A percentile compares a stretch with the other conserved stretches of the same genome.
Conservation (phyloP, 768 basidiomycete species). For the Sistotremastrum suecicum region DNA sequence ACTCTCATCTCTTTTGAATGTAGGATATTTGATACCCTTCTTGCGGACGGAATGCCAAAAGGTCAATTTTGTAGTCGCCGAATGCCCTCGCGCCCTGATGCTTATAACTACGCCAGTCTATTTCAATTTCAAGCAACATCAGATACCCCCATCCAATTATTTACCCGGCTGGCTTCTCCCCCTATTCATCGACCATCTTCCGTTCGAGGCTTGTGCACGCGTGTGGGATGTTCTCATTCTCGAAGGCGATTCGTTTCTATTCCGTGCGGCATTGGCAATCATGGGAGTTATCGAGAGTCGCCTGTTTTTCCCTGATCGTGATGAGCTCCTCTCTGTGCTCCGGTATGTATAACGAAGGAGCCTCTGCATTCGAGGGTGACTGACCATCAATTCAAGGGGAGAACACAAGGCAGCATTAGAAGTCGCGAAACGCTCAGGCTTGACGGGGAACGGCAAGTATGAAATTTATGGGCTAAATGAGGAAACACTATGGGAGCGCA, state of each 20-base stretch:
- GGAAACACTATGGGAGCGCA: slow-evolving; percentile 71
- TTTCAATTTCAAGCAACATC: slow-evolving; percentile 90
- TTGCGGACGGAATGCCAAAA: slow-evolving; percentile 91
- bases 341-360: slow-evolving; percentile 28
- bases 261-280: slow-evolving; percentile 71
- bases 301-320: slow-evolving; percentile 76
- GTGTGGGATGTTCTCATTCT: slow-evolving; percentile 80
- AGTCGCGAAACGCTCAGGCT: slow-evolving; percentile 62
- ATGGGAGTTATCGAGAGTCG: slow-evolving; percentile 74
- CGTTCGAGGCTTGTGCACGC: slow-evolving; percentile 80
- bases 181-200: slow-evolving; percentile 74
- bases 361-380: slow-evolving; percentile 2
- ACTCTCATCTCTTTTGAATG: background rate
- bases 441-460: slow-evolving; percentile 58
- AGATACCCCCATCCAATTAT: slow-evolving; percentile 77
- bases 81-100: background rate
- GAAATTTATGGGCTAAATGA: slow-evolving; percentile 80
- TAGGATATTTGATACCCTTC: slow-evolving; percentile 83
- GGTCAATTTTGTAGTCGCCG: slow-evolving; percentile 27
- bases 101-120: slow-evolving; percentile 41
- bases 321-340: slow-evolving; percentile 66
- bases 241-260: slow-evolving; percentile 84
- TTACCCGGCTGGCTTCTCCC: slow-evolving; percentile 71
- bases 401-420: slow-evolving; percentile 74
- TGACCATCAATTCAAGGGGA: slow-evolving; percentile 32